These are phyloP conservation scores for Eucalyptus microcorys DNA, from an alignment of 345 rosid genomes.

Conservation along the genomic window DNA sequence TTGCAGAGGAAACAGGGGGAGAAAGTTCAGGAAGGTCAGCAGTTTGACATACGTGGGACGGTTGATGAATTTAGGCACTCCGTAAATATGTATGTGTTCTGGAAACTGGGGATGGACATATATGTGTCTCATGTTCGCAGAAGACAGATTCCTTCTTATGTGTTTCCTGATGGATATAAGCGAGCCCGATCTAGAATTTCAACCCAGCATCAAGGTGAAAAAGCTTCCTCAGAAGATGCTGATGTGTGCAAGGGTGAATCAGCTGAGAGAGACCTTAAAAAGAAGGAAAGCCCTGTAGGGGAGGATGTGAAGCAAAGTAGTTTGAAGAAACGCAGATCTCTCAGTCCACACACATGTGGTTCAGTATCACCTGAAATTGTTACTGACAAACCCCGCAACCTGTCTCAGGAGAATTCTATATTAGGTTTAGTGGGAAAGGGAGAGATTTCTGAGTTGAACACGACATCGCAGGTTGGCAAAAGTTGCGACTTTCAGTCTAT, in stretches of 20 bases:
- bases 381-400: not conserved
- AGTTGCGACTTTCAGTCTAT: not conserved
- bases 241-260: conserved; percentile 8
- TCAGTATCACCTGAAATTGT: conserved; percentile 18
- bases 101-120: conserved; percentile 71
- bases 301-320: conserved; percentile 1
- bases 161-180: conserved; percentile 35
- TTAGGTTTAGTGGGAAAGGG: not conserved
- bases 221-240: conserved; percentile 9
- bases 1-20: conserved; percentile 60
- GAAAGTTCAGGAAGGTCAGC: conserved; percentile 46
- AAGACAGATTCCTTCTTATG: conserved; percentile 50
- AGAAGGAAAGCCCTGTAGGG: conserved; percentile 19
- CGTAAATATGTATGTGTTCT: conserved; percentile 37
- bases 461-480: not conserved
- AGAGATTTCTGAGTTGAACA: not conserved
- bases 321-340: conserved; percentile 10
- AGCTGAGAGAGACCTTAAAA: conserved; percentile 20
- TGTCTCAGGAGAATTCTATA: not conserved
- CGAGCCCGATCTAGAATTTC: conserved; percentile 12
- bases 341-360: conserved; percentile 9
- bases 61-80: conserved; percentile 45
- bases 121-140: conserved; percentile 51
- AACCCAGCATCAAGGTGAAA: conserved; percentile 8
- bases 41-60: conserved; percentile 62